phyloP scores from a whole-genome alignment of 2,329 filamentous ascomycete species.

The Fusarium floridanum region DNA sequence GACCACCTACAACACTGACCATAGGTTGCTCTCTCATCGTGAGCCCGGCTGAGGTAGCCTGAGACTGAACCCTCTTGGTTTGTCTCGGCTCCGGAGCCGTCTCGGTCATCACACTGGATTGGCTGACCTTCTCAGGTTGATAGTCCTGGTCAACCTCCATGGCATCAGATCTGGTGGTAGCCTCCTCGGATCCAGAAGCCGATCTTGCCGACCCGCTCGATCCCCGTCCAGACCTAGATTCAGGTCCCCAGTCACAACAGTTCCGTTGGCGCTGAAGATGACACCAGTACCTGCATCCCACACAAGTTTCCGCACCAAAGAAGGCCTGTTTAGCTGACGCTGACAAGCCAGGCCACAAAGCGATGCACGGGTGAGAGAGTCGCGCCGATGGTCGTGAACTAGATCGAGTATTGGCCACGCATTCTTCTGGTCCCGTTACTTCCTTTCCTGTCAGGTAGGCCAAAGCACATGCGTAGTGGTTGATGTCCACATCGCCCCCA shows the following conservation, averaged over 20 bases:
- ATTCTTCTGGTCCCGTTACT: slow-evolving; percentile 38
- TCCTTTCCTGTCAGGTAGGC: slow-evolving; percentile 50
- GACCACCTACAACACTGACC: not conserved
- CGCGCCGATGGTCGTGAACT: slow-evolving; percentile 23
- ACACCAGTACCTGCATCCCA: slow-evolving; percentile 49
- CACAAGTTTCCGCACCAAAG: slow-evolving; percentile 42
- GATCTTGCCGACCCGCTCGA: slow-evolving; percentile 3
- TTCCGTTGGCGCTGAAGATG: slow-evolving; percentile 43
- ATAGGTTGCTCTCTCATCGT: not conserved
- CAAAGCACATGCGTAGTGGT: slow-evolving; percentile 47
- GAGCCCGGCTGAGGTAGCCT: not conserved
- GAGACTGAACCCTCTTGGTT: not conserved
- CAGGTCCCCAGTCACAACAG: slow-evolving; percentile 43
- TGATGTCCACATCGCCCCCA: slow-evolving; percentile 30
- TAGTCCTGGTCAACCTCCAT: slow-evolving; percentile 20
- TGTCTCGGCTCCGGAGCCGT: not conserved
- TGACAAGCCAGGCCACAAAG: slow-evolving; percentile 39
- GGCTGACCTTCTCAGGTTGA: not conserved
- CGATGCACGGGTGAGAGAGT: slow-evolving; percentile 47
- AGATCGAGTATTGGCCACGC: slow-evolving; percentile 21
- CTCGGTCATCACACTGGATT: not conserved
- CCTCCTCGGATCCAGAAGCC: slow-evolving; percentile 6
- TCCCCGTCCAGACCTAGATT: not conserved
- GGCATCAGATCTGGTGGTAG: not conserved
- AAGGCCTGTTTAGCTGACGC: slow-evolving; percentile 36